Percentiles rank a stretch among this genome's conserved stretches.
Evolutionary conservation across 305 asterid genomes (phyloP).

Genomic region (Andrographis paniculata): DNA sequence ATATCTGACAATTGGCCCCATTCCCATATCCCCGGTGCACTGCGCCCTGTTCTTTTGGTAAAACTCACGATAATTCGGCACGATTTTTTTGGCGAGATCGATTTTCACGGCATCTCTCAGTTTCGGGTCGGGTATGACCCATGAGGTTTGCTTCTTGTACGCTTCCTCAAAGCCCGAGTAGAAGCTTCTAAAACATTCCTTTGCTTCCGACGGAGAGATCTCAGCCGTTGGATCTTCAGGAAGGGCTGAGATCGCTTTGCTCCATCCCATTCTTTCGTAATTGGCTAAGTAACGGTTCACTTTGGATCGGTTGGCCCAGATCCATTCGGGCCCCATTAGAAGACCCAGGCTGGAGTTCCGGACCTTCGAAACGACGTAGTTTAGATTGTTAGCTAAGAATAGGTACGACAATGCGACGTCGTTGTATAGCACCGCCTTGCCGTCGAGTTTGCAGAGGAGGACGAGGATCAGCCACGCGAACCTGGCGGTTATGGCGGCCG

Average conservation of each 20-base stretch:
- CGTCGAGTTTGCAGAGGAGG: conserved; percentile 76
- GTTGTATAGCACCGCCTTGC: conserved; percentile 46
- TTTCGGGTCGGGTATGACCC: conserved; percentile 75
- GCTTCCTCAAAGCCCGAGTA: conserved; percentile 46
- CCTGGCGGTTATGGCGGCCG: conserved; percentile 34
- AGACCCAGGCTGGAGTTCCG: conserved; percentile 45
- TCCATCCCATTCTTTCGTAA: conserved; percentile 64
- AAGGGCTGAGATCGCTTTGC: conserved; percentile 37
- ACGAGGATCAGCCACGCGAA: conserved; percentile 74
- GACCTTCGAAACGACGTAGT: conserved; percentile 71
- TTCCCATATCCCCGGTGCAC: conserved; percentile 13
- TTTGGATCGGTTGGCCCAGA: conserved; percentile 38
- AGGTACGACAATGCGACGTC: conserved; percentile 66
- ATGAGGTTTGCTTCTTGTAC: conserved; percentile 42
- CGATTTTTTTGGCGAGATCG: conserved; percentile 29
- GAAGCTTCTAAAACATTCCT: conserved; percentile 36
- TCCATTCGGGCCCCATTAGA: conserved; percentile 61
- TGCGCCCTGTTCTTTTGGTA: conserved; percentile 30
- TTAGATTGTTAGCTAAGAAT: conserved; percentile 68
- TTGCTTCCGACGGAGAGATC: conserved; percentile 25
- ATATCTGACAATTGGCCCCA: conserved; percentile 34
- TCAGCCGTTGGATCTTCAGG: conserved; percentile 52
- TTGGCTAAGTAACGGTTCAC: conserved; percentile 36
- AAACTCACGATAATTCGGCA: conserved; percentile 37
- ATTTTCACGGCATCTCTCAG: conserved; percentile 41